Evolutionary conservation across 1,139 yeast species (phyloP), one percentile per base, ranked within the genome.

Genomic region (Candida gigantensis): DNA sequence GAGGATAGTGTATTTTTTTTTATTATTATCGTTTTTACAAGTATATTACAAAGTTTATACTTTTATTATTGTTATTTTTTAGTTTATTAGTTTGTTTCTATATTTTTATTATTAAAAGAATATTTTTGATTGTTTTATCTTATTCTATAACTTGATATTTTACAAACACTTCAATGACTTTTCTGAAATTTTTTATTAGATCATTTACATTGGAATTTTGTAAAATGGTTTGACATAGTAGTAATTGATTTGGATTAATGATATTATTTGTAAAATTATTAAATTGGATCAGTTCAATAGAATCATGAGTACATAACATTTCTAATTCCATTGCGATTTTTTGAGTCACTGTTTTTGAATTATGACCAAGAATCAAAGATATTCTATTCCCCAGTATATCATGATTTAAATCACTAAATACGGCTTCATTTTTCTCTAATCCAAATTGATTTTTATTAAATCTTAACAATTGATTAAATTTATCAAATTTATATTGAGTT

Each of bases 401-500:
- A 20, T 53, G 50, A 4, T 50, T 53, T 3, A 58, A 38, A 16
- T 42, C 42, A 10, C 28, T 24, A 3, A 53, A 36, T 1, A 53
- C 36, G 3, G 42, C 31, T n/a, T 28, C 37, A 11, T 34, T 30
- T 23, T 32, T 20, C 3, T 20, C 28, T 11, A 34, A 28, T 8
- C 43, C 48, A 16, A 51, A 38, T 17, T 44, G 40, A 6, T 31
- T 36, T 31, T 40, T 39, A 2, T 46, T 44, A 18, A 57, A 35
- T 5, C 24, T 17, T 8, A 30, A 25, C 19, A 63, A 30, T 23
- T 37, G 43, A 13, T 57, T 58, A 16, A 65, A 40, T 35, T 55
- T 57, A 36, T 65, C 71, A 38, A 57, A 62, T 35, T 58, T 64
- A 37, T 60, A 60, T 35, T 64, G 70, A 3, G 52, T 62, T 19